These are phyloP conservation scores for Xylariaceae sp. DNA, from an alignment of 2,329 filamentous ascomycete genomes.

Conservation along the genomic window DNA sequence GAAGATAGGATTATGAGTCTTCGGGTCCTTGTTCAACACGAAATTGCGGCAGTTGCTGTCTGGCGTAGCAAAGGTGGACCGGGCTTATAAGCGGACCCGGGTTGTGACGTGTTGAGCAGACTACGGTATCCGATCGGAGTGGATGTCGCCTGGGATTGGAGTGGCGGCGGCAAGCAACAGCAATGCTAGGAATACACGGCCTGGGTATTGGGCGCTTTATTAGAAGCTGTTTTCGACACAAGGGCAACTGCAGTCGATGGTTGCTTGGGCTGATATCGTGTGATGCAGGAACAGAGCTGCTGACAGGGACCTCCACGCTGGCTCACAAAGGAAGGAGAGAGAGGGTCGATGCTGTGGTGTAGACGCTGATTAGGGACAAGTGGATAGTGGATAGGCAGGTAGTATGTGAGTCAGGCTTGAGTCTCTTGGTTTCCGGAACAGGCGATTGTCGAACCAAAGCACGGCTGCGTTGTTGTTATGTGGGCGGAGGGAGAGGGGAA, in stretches of 20 bases:
- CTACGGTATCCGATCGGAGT: constrained; percentile 21
- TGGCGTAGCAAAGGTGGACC: constrained; percentile 23
- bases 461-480: constrained; percentile 21
- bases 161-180: constrained; percentile 10
- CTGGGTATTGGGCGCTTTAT: constrained; percentile 19
- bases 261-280: constrained; percentile 21
- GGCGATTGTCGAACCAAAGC: constrained; percentile 26
- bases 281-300: constrained; percentile 24
- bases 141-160: constrained; percentile 15
- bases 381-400: constrained; percentile 11
- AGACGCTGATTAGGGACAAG: constrained; percentile 24
- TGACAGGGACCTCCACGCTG: constrained; percentile 26
- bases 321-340: constrained; percentile 29
- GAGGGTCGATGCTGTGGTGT: constrained; percentile 19
- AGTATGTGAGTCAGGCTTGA: constrained; percentile 25
- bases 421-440: constrained; percentile 27
- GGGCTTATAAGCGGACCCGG: constrained; percentile 29
- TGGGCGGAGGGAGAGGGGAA: constrained; percentile 23
- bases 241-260: constrained; percentile 23
- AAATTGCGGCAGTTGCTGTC: constrained; percentile 20
- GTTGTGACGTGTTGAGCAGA: constrained; percentile 32
- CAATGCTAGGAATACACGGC: constrained; percentile 18
- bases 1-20: constrained; percentile 45
- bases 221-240: constrained; percentile 25
- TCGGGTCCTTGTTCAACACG: constrained; percentile 28